Base-by-base conservation (phyloP, 2,329 filamentous ascomycete species). In the Zymoseptoria tritici region DNA sequence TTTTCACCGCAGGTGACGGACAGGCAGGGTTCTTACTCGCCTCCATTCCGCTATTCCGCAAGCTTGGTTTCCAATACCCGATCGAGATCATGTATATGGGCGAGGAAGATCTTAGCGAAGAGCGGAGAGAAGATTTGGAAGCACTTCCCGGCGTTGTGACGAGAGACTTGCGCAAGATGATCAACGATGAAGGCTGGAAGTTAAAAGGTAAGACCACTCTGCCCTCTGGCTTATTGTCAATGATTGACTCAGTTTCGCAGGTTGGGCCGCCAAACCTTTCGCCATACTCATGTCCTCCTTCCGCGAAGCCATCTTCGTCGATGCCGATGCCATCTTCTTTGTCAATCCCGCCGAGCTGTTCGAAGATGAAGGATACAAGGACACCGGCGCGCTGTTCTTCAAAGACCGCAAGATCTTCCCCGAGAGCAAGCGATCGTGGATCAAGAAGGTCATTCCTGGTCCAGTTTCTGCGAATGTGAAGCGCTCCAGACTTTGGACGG, bases 181-280 rank as follows among this genome's bases (percentile, higher is more conserved):
- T 79, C 8, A 71, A 75, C 46, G 76, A 78, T 46, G 67, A 71
- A 21, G 77, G 77, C 20, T 80, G 77, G 78, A 71, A 70, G 36
- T 65, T 79, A 49, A 58, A 73, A 71, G 60, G 59, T 59, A 57
- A 16, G 54, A 52, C 11, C 7, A 36, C n/a, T 3, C 9, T 3
- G 29, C 29, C 20, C 24, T 55, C 16, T 21, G 9, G 20, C 29
- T 8, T 9, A 19, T 42, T 16, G 24, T 31, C 9, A n/a, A 19
- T 52, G 50, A 16, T 36, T 55, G 29, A 52, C 53, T 11, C 8
- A 24, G 16, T 19, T n/a, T 7, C 9, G 3, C 20, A 9, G 77
- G 78, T 4, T 79, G 77, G 77, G 77, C 77, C 0, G 75, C 74
- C 21, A 80, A 80, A 62, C 77, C 78, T 0, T 79, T 77, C 52